phyloP scores from a whole-genome alignment of 805 yeast species.

The Pichia scutulata region DNA sequence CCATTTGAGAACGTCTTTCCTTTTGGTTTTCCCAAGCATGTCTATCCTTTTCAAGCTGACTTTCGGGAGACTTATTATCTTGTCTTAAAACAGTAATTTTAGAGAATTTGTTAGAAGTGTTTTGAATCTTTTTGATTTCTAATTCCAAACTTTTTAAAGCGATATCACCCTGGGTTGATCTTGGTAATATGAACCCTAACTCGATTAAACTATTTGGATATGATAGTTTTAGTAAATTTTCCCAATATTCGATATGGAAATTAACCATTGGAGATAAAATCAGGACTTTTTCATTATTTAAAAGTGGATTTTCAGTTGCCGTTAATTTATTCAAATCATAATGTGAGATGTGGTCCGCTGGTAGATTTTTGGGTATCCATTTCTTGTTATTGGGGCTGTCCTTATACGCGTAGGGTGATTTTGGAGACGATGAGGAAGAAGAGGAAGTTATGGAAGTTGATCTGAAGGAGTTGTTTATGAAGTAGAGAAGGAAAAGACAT shows the following conservation, averaged over 20 bases:
- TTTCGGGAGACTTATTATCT: constrained; percentile 69
- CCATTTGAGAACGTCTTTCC: constrained; percentile 85
- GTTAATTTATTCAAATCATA: constrained; percentile 76
- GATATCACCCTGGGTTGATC: constrained; percentile 70
- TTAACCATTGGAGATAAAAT: constrained; percentile 86
- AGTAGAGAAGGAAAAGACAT: background rate
- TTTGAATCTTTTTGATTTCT: constrained; percentile 68
- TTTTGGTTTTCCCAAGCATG: constrained; percentile 85
- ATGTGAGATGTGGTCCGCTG: constrained; percentile 70
- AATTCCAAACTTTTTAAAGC: constrained; percentile 66
- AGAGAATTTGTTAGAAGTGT: constrained; percentile 57
- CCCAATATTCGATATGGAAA: constrained; percentile 85
- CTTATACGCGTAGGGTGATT: constrained; percentile 27
- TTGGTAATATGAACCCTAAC: constrained; percentile 86
- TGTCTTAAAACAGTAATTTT: constrained; percentile 87
- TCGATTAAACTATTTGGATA: constrained; percentile 84
- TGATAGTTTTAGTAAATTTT: constrained; percentile 59
- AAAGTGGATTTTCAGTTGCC: constrained; percentile 62
- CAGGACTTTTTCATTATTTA: constrained; percentile 74
- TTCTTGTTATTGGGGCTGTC: constrained; percentile 18
- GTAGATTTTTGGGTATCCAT: constrained; percentile 52
- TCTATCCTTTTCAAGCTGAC: constrained; percentile 78
- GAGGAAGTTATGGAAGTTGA: background rate
- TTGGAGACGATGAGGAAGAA: background rate
- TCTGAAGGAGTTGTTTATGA: background rate